Base-by-base conservation (phyloP, 148 eudicot genomes). In the Pharnaceum exiguum region DNA sequence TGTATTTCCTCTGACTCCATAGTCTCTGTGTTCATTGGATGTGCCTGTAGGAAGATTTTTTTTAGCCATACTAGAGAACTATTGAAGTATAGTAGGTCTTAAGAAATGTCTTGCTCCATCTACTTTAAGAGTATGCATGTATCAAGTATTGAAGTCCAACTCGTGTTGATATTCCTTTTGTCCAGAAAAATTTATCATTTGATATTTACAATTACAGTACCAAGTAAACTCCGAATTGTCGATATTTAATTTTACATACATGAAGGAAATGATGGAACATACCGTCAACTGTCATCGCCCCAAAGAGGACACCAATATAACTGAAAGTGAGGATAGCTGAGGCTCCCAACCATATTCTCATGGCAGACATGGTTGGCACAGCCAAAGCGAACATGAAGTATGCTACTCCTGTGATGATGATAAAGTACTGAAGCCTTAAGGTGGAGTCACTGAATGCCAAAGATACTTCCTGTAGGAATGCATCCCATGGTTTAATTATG, bases 341-440 rank as follows among this genome's bases (percentile, higher is more conserved):
- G 17, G 64, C 72, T 57, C 79, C 83, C 62, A 75, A 39, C 89
- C 81, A 83, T 56, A 66, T 22, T 62, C 89, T 75, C 81, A 80
- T 77, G 44, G 86, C 71, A 5, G 89, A 83, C 75, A 83, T 55
- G 37, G 77, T 75, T 25, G 89, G 89, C 44, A 83, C 89, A 26
- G 66, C 21, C 26, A 77, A 43, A 5, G 89, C 46, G 35, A 80
- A 83, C 32, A 57, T 38, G 55, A 73, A 73, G 58, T 75, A 83
- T 4, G 78, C 51, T 36, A 51, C 75, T 68, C 86, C 89, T 29
- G 89, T 80, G 57, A 80, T 73, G 52, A 72, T 55, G 63, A 83
- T 80, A 68, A 56, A 80, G 59, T 75, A 80, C 59, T 80, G 89
- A 21, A 83, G 85, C 68, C 89, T 75, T 38, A 77, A 35, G 26